Base-by-base conservation (phyloP, 805 yeast genomes). In the Kazachstania martiniae region DNA sequence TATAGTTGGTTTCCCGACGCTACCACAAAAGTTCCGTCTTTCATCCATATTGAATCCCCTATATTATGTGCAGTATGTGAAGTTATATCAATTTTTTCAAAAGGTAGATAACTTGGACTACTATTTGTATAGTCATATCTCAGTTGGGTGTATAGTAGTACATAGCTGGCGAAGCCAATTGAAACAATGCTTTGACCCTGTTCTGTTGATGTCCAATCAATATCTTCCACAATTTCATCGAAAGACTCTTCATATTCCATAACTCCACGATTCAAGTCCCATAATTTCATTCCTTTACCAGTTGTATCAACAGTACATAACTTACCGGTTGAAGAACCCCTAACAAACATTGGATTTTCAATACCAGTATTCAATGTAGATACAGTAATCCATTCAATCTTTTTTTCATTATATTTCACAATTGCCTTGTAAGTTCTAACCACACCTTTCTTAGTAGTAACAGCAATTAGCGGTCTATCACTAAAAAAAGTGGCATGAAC, bases 1-100 rank as follows among this genome's bases (percentile, higher is more conserved):
- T 82, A 86, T 29, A 87, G 67, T 51, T 87, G 96, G 54, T 87
- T 87, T 0, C 96, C 96, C 12, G 89, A 66, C 3, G 91, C 95
- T 35, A 84, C 73, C 1, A 82, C 87, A 33, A 87, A 65, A 12
- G 75, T 69, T 1, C 93, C 94, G 46, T 77, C 74, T 29, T 70
- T 66, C 41, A 89, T 61, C 96, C 96, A 89, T 10, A 80, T 65
- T 12, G 93, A 79, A 51, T 87, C 96, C 6, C 95, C 95, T 37
- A 87, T 85, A 12, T 64, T 65, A 50, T 86, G 95, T 0, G 82
- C 62, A 0, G 95, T 86, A 46, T 70, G 81, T 21, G 66, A 66
- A 1, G 74, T 63, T 3, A 87, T 72, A 45, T 80, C 86, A 26
- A 85, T 70, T 37, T 71, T 70, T 46, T 83, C 78, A 36, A 87